phyloP scores from a whole-genome alignment of 2,329 filamentous ascomycete genomes.

The Phaeophleospora eucalypticola region DNA sequence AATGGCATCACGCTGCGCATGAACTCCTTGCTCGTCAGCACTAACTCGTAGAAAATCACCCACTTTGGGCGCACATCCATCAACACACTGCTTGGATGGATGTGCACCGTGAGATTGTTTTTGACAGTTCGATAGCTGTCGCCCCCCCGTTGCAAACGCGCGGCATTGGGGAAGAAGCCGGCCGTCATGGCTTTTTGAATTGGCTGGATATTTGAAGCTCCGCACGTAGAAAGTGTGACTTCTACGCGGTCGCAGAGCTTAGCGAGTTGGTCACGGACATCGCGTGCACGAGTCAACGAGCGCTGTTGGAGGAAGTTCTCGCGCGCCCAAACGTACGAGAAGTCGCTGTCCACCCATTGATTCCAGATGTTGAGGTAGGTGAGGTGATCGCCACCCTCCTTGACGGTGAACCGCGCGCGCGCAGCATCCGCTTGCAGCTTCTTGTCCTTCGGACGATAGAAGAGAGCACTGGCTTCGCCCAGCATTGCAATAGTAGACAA shows the following conservation, averaged over 20 bases:
- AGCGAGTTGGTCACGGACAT: slow-evolving; percentile 86
- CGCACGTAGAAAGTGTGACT: slow-evolving; percentile 62
- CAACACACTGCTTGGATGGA: slow-evolving; percentile 84
- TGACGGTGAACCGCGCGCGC: slow-evolving; percentile 79
- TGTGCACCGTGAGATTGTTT: slow-evolving; percentile 79
- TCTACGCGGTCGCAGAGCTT: slow-evolving; percentile 93
- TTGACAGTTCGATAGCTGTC: slow-evolving; percentile 89
- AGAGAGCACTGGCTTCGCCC: slow-evolving; percentile 79
- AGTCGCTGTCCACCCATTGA: slow-evolving; percentile 91
- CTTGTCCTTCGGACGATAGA: slow-evolving; percentile 95
- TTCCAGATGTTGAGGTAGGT: slow-evolving; percentile 91
- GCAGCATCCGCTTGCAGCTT: slow-evolving; percentile 94
- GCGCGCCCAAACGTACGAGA: slow-evolving; percentile 77
- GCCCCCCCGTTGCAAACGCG: slow-evolving; percentile 74
- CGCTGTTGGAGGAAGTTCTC: slow-evolving; percentile 95
- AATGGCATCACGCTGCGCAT: slow-evolving; percentile 85
- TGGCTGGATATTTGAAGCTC: slow-evolving; percentile 66
- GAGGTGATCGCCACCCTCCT: slow-evolving; percentile 85
- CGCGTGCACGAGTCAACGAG: slow-evolving; percentile 79
- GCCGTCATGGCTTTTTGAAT: slow-evolving; percentile 86
- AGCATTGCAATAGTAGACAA: slow-evolving; percentile 93
- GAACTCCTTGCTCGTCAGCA: slow-evolving; percentile 84
- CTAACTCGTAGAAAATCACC: slow-evolving; percentile 81
- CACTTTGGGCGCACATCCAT: slow-evolving; percentile 78
- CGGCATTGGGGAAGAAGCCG: slow-evolving; percentile 92